Base-by-base conservation (phyloP, 805 yeast species). In the Monosporozyma servazzii region DNA sequence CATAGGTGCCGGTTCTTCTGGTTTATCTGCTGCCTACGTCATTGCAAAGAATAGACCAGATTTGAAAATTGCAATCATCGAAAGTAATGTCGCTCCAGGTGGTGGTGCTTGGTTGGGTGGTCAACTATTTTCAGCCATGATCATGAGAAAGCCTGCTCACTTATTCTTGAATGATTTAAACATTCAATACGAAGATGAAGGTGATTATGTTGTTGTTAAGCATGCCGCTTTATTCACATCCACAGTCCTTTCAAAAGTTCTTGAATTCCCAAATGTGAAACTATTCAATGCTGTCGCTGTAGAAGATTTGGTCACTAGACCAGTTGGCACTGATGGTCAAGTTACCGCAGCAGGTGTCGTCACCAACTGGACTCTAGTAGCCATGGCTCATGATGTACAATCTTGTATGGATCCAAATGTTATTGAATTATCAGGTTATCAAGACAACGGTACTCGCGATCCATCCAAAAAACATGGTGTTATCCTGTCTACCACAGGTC, bases 361-460 rank as follows among this genome's bases (percentile, higher is more conserved):
- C 44, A 84, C 88, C 61, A 84, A 84, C 75, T 84, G 90, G 90
- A 84, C 90, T 43, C 73, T 84, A 60, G 90, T 84, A 23, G 72
- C 88, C 3, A 75, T 81, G 76, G 82, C 83, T 67, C 90, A 84
- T 62, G 86, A 81, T 64, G 79, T 79, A 51, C 90, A 84, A 67
- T 79, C 85, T 13, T 84, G 90, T 66, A 84, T 84, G 89, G 90
- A 84, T 64, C 89, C 90, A 48, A 83, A 84, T 71, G 84, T 88
- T 54, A 81, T 84, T 72, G 84, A 84, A 61, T 73, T 74, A 46
- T 65, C 74, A 27, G 69, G 69, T 40, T 65, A 64, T 59, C 51
- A 58, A 39, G 51, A 62, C 39, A 66, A 65, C 48, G 69, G 69
- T 46, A 49, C 64, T 15, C 59, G 67, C 42, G 69, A 65, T 43